phyloP scores from a whole-genome alignment of 73 alveolate species.

The Paraurostyla sp. region DNA sequence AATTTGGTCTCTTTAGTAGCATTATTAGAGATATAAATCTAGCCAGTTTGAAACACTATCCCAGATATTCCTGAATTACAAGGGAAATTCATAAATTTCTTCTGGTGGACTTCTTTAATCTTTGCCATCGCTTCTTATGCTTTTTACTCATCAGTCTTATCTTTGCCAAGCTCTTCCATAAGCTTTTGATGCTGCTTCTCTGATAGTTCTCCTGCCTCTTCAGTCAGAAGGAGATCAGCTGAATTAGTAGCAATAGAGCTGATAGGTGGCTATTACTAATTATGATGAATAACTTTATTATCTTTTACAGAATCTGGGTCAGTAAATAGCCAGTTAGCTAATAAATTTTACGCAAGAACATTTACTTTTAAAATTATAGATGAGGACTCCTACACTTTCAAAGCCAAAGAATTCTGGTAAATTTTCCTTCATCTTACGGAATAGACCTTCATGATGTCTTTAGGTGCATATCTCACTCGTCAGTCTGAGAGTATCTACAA shows the following conservation, averaged over 20 bases:
- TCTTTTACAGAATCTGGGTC: slow-evolving; percentile 64
- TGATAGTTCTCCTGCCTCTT: too few species aligned
- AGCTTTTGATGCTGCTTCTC: background rate
- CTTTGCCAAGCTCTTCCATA: background rate
- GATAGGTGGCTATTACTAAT: too few species aligned
- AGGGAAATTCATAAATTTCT: slow-evolving; percentile 76
- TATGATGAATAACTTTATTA: too few species aligned
- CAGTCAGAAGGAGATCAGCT: too few species aligned
- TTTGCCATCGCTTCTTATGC: slow-evolving; percentile 42
- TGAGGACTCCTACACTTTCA: slow-evolving; percentile 77
- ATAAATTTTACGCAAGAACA: background rate
- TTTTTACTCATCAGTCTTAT: slow-evolving; percentile 2
- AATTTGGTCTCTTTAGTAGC: slow-evolving; percentile 79
- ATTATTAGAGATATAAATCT: slow-evolving; percentile 63
- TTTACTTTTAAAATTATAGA: slow-evolving; percentile 64
- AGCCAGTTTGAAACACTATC: slow-evolving; percentile 67
- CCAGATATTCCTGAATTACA: slow-evolving; percentile 76
- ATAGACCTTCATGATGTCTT: slow-evolving; percentile 77
- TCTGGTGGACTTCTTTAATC: slow-evolving; percentile 33
- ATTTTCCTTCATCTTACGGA: slow-evolving; percentile 68
- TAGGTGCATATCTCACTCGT: slow-evolving; percentile 79
- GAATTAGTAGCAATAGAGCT: too few species aligned
- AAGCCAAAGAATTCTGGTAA: slow-evolving; percentile 75
- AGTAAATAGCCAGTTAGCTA: slow-evolving; percentile 65
- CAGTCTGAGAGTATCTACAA: slow-evolving; percentile 75